Base-by-base conservation (phyloP, 495 filamentous ascomycete species). In the Tuber microsphaerosporum region DNA sequence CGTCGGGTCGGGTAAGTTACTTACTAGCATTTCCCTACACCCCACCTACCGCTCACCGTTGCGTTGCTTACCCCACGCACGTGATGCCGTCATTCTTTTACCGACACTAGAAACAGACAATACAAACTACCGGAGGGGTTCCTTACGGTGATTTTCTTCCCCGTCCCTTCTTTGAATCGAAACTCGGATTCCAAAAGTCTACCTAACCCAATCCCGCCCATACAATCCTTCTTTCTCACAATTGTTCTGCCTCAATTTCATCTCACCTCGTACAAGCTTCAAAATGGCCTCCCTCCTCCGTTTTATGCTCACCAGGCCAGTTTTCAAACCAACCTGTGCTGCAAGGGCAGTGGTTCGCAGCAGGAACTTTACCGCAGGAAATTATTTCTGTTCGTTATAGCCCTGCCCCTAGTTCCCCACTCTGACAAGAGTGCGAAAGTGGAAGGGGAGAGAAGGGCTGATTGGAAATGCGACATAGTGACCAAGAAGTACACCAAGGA, bases 401-500 rank as follows among this genome's bases (percentile, higher is more conserved):
- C 4, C 56, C 2, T 16, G 26, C 17, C 56, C 56, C 56, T 1
- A 16, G 12, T 34, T 31, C n/a, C 14, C 56, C 56, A 5, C 34
- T 19, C 26, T 34, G 56, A 34, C 31, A 34, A 26, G 26, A 34
- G 2, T 65, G 1, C 14, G 12, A 46, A 31, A 65, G 7, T 14
- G 4, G n/a, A 3, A 19, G 31, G 17, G 16, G 19, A 34, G 34
- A 34, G 56, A 17, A 17, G 26, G 56, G 26, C 56, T 65, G 26
- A 69, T 20, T 48, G 37, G 56, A 39, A 44, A 65, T 43, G 45
- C 73, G 56, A 72, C 69, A 48, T 43, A 31, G 45, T 45, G 26
- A 1, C 12, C 80, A 94, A 95, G 87, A 93, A 91, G 83, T 99
- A 96, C 88, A 98, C 96, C 80, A 90, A 92, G 84, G 96, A 97